Conservation (phyloP, 495 filamentous ascomycete genomes). For the Neurospora sp. region DNA sequence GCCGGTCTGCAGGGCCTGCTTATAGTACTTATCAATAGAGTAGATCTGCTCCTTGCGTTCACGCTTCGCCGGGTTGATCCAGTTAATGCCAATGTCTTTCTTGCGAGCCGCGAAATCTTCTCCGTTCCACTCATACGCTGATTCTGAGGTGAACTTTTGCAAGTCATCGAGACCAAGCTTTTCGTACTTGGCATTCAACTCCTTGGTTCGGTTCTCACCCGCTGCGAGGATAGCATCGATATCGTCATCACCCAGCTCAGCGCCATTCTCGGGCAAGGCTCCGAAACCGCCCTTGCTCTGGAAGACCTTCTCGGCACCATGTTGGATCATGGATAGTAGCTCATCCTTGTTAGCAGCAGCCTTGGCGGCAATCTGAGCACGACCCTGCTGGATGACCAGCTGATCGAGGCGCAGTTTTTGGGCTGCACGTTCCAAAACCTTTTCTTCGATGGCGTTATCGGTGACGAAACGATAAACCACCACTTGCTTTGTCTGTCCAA, state of each 20-base stretch:
- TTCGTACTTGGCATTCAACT: constrained; percentile 87
- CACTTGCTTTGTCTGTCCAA: constrained; percentile 97
- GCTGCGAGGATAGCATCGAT: constrained; percentile 80
- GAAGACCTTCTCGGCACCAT: constrained; percentile 93
- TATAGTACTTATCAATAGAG: constrained; percentile 98
- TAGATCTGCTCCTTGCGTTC: constrained; percentile 98
- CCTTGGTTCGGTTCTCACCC: constrained; percentile 80
- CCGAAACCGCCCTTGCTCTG: constrained; percentile 53
- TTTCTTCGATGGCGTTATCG: constrained; percentile 97
- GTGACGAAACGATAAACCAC: constrained; percentile 94
- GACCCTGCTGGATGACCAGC: constrained; percentile 98
- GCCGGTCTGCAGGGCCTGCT: constrained; percentile 77
- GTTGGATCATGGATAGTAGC: constrained; percentile 94
- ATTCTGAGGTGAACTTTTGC: constrained; percentile 95
- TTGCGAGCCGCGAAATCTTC: constrained; percentile 86
- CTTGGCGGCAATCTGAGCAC: constrained; percentile 83
- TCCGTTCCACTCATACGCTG: constrained; percentile 97
- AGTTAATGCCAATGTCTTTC: constrained; percentile 88
- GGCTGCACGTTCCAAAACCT: constrained; percentile 92
- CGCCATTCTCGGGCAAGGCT: constrained; percentile 43
- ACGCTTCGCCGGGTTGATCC: constrained; percentile 98
- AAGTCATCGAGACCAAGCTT: constrained; percentile 97
- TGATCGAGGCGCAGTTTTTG: constrained; percentile 97
- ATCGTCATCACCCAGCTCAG: constrained; percentile 70
- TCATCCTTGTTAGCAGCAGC: constrained; percentile 89